A percentile compares a stretch with the other conserved stretches of the same genome.
Evolutionary conservation across 148 eudicot species (phyloP).

Genomic region (Cornus suecica): DNA sequence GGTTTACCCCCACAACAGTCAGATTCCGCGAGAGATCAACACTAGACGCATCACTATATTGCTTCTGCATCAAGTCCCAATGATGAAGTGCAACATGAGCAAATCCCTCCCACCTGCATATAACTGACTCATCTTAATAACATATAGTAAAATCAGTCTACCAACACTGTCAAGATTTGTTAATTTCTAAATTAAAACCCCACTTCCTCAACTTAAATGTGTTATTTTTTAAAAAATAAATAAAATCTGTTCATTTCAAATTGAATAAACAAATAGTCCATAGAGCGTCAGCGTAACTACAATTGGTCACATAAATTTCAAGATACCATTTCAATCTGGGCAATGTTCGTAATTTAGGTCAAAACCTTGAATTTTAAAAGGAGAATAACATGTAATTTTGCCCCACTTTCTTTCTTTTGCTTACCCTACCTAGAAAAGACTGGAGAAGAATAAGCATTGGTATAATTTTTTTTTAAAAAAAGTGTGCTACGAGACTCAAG

Average conservation of each 20-base stretch:
- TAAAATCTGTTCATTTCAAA: not conserved
- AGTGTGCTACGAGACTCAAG: no score
- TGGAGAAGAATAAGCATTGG: no score
- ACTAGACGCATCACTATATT: conserved; percentile 3
- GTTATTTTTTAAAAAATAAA: not conserved
- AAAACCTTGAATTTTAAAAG: not conserved
- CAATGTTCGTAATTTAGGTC: not conserved
- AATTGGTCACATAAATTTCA: not conserved
- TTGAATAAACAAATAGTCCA: not conserved
- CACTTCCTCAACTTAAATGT: not conserved
- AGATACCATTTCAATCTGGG: conserved; percentile 1
- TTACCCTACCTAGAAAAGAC: no score
- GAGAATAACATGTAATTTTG: not conserved
- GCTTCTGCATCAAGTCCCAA: conserved; percentile 45
- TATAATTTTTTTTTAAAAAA: no score
- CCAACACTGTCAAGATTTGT: not conserved
- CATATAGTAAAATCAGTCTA: not conserved
- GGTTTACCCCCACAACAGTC: conserved; percentile 33
- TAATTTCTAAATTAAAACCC: not conserved
- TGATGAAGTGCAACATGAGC: conserved; percentile 59
- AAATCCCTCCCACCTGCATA: conserved; percentile 90
- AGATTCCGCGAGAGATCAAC: conserved; percentile 20
- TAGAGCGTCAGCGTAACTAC: no score
- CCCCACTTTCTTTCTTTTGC: not conserved
- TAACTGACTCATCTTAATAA: not conserved